Base-by-base conservation (phyloP, 169 alveolate species). In the Plasmodium malariae region DNA sequence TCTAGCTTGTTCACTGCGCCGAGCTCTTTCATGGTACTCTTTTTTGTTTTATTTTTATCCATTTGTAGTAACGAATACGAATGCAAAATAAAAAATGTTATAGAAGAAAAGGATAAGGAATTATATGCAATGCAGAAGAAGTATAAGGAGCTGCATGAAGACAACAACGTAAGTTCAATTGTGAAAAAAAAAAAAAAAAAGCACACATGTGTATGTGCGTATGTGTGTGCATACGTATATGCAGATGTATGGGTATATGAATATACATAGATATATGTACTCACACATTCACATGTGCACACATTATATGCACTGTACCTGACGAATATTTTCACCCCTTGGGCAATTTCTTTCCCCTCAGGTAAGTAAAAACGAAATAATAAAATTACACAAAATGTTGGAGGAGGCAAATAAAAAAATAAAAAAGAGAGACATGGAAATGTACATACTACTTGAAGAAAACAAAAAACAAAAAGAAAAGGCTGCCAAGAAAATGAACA, bases 401-500 rank as follows among this genome's bases (percentile, higher is more conserved):
- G 85, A 83, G 40, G 91, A 67, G 14, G 83, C 91, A 48, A 83
- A 83, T 37, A 83, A 83, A 62, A 83, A 83, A 57, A 83, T 83
- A 49, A 83, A 83, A 26, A 83, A 83, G 54, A 67, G 91, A 40
- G 91, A 83, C 36, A 83, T 83, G 91, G 91, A 83, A 21, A 83
- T 83, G 91, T 83, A 83, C 45, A 83, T 83, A 19, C 63, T 83
- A 45, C 67, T 83, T 30, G 91, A 83, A 24, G 85, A 83, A 83
- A 83, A 83, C 60, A 83, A 83, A 65, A 83, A 83, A 32, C 91
- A 83, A 60, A 83, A 83, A 70, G 91, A 83, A 70, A 83, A 83
- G 48, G 91, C 91, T 12, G 91, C 91, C 30, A 83, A 83, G 67
- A 83, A 83, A 83, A 83, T 83, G 91, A 83, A 57, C 40, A 83